phyloP scores from a whole-genome alignment of 176 grass and related monocot species.

The Lolium multiflorum region DNA sequence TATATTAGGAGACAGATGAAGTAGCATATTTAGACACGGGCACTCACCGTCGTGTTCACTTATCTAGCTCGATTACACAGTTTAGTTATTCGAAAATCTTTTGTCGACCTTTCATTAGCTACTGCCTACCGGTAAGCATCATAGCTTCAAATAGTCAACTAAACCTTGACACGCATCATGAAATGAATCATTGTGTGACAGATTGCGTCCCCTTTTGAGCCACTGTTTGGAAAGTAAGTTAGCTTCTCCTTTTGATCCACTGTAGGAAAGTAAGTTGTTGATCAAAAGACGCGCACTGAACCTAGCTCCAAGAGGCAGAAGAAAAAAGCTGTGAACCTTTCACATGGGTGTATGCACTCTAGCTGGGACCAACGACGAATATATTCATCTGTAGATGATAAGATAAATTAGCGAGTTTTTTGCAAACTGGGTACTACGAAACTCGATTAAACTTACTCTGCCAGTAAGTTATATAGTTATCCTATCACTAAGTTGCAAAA shows the following conservation, averaged over 20 bases:
- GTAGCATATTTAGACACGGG: too few relatives aligned
- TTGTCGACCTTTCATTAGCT: not conserved
- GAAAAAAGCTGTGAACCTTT: not conserved
- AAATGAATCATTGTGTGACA: not conserved
- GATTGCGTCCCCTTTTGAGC: not conserved
- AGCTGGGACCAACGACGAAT: not conserved
- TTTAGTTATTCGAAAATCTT: not conserved
- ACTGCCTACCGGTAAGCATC: not conserved
- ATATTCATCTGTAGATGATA: not conserved
- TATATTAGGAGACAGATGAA: too few relatives aligned
- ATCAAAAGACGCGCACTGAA: not conserved
- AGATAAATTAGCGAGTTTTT: too few relatives aligned
- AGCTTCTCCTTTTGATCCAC: not conserved
- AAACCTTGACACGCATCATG: not conserved
- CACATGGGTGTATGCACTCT: not conserved
- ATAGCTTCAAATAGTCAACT: not conserved
- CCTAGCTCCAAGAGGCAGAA: not conserved
- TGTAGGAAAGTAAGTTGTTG: not conserved
- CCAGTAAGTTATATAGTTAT: too few relatives aligned
- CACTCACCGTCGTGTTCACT: not conserved
- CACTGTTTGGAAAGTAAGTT: not conserved
- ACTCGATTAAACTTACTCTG: too few relatives aligned
- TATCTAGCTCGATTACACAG: not conserved
- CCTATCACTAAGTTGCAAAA: too few relatives aligned
- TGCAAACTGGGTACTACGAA: too few relatives aligned